Evolutionary conservation across 805 yeast genomes (phyloP).

Genomic region (Suhomyces sp.): DNA sequence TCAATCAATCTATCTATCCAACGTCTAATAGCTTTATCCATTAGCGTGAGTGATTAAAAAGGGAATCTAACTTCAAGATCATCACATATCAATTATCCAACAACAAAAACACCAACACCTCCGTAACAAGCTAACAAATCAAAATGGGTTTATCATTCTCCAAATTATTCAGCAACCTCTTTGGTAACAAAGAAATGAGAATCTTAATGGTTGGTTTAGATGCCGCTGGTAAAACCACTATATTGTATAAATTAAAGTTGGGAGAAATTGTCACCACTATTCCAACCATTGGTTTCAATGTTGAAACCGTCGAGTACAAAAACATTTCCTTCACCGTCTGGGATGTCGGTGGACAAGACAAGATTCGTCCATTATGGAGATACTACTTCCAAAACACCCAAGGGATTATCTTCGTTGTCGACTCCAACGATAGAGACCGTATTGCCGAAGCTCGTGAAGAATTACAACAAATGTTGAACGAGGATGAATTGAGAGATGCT

Average conservation of each 20-base stretch:
- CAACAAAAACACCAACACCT: conserved; percentile 1
- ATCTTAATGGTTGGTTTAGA: conserved; percentile 44
- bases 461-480: conserved; percentile 43
- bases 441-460: conserved; percentile 43
- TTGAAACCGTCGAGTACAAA: conserved; percentile 42
- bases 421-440: conserved; percentile 44
- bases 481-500: conserved; percentile 43
- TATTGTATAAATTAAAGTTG: conserved; percentile 41
- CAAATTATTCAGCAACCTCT: conserved; percentile 39
- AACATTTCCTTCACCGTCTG: conserved; percentile 43
- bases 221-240: conserved; percentile 44
- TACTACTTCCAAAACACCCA: conserved; percentile 44
- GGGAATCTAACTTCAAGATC: neutral
- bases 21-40: neutral
- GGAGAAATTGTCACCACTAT: conserved; percentile 43
- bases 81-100: neutral
- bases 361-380: conserved; percentile 44
- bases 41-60: neutral
- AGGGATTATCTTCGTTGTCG: conserved; percentile 42
- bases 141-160: conserved; percentile 40
- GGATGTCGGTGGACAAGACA: conserved; percentile 46
- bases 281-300: conserved; percentile 44
- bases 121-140: conserved; percentile 1
- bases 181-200: conserved; percentile 43
- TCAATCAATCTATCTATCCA: conserved; percentile 1